These are phyloP conservation scores for Paraphoma chrysanthemicola DNA, from an alignment of 2,329 filamentous ascomycete genomes.

Conservation along the genomic window DNA sequence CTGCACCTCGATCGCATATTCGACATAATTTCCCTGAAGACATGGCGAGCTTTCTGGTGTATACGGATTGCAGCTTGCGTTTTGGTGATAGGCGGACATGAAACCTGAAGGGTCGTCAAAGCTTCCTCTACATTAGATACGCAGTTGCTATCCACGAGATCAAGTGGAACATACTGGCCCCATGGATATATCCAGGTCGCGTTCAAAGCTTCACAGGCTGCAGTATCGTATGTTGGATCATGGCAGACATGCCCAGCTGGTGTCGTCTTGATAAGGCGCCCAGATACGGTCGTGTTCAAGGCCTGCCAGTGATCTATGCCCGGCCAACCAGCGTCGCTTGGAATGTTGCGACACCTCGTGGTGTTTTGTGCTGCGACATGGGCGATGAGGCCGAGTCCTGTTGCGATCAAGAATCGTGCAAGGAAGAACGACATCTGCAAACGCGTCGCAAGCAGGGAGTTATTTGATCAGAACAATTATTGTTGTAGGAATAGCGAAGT, in stretches of 20 bases:
- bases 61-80: background rate
- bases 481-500: no score
- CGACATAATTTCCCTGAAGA: conserved; percentile 1
- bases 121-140: background rate
- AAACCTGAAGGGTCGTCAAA: conserved; percentile 1
- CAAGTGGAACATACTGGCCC: conserved; percentile 22
- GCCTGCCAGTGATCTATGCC: background rate
- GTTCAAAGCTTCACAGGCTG: conserved; percentile 18
- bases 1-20: background rate
- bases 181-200: conserved; percentile 21
- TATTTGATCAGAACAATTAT: no score
- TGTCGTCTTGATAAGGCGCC: background rate
- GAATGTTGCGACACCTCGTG: background rate
- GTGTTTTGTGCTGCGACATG: background rate
- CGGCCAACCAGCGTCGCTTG: background rate
- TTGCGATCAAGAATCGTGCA: background rate
- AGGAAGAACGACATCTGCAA: no score
- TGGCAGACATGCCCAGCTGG: conserved; percentile 33
- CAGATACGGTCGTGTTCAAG: background rate
- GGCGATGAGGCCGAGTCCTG: background rate
- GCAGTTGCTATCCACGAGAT: background rate
- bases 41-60: conserved; percentile 4
- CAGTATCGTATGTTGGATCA: conserved; percentile 26
- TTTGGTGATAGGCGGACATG: conserved; percentile 4
- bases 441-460: no score